phyloP scores from a whole-genome alignment of 2,329 filamentous ascomycete species.

The Neonectria sp. region DNA sequence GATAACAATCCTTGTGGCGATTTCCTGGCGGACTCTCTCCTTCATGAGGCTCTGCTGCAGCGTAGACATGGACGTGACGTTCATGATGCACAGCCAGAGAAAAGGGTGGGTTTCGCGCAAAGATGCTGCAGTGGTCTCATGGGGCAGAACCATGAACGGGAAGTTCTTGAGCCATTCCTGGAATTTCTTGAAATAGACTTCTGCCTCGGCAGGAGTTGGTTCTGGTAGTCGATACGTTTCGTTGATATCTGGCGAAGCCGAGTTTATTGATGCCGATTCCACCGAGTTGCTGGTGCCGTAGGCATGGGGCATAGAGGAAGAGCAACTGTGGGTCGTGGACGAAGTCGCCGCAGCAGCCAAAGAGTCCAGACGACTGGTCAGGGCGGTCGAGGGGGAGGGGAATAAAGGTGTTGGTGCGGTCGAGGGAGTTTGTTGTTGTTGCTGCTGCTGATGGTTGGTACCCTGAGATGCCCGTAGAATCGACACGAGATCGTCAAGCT shows the following conservation, averaged over 20 bases:
- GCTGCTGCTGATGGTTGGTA: conserved; percentile 26
- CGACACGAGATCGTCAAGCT: conserved; percentile 64
- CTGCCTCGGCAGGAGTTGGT: conserved; percentile 55
- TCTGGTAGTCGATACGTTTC: conserved; percentile 45
- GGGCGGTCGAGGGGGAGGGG: conserved; percentile 30
- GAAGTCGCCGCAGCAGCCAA: conserved; percentile 56
- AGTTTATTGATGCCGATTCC: conserved; percentile 18
- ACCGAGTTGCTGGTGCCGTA: conserved; percentile 26
- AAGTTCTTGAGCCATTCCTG: conserved; percentile 59
- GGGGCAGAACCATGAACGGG: conserved; percentile 61
- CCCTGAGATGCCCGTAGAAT: conserved; percentile 57
- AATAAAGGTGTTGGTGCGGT: conserved; percentile 25
- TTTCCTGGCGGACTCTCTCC: conserved; percentile 58
- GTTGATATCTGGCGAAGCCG: conserved; percentile 29
- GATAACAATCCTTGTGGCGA: conserved; percentile 63
- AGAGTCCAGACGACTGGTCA: conserved; percentile 54
- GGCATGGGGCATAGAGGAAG: conserved; percentile 19
- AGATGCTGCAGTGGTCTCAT: conserved; percentile 54
- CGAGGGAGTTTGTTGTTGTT: conserved; percentile 20
- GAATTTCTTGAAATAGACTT: conserved; percentile 59
- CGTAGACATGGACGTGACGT: conserved; percentile 60
- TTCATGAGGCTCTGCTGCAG: conserved; percentile 57
- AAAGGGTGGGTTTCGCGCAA: conserved; percentile 62
- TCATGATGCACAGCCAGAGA: conserved; percentile 65
- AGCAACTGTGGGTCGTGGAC: conserved; percentile 39